Base-by-base conservation (phyloP, 2,329 filamentous ascomycete species). In the Alternaria panax region DNA sequence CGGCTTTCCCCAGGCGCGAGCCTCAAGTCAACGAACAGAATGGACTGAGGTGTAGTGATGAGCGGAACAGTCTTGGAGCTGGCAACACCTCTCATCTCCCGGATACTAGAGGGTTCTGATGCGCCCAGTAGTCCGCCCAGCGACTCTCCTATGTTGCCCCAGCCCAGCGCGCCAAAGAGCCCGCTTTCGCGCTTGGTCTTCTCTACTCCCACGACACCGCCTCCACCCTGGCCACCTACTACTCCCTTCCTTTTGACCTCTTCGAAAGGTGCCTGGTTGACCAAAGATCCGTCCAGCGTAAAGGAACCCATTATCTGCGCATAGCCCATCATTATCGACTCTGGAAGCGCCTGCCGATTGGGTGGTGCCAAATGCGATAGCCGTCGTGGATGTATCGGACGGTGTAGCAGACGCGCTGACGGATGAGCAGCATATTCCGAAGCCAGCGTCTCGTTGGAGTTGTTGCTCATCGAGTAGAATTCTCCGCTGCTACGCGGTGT, bases 301-400 rank as follows among this genome's bases (percentile, higher is more conserved):
- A 99, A 99, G 0, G 92, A 93, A 4, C 95, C 95, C 77, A 92
- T 91, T 2, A 98, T 87, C 70, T 99, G 95, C 3, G 92, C 94
- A 78, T 96, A 99, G 0, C 93, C 95, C 95, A 99, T 99, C 88
- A 99, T 96, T 54, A 99, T 81, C 1, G 90, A 89, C 75, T 98
- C 93, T 0, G 92, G 88, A 82, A 71, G 68, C 63, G 69, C 72
- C 25, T 69, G 69, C n/a, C 57, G 65, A 7, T 60, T 68, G 1
- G 70, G 65, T 0, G 62, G 80, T 79, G 59, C 70, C 48, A 78
- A 57, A 38, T 75, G 73, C 24, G 75, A 76, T 7, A 62, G 46
- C 40, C 64, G 70, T 40, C 74, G 69, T 47, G 74, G 73, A 53
- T 77, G 75, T 36, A 68, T 40, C 5, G 68, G 57, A 40, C 66